These are phyloP conservation scores for Mortierella sp. DNA, from an alignment of 371 early-diverging fungal genomes.

Conservation along the genomic window DNA sequence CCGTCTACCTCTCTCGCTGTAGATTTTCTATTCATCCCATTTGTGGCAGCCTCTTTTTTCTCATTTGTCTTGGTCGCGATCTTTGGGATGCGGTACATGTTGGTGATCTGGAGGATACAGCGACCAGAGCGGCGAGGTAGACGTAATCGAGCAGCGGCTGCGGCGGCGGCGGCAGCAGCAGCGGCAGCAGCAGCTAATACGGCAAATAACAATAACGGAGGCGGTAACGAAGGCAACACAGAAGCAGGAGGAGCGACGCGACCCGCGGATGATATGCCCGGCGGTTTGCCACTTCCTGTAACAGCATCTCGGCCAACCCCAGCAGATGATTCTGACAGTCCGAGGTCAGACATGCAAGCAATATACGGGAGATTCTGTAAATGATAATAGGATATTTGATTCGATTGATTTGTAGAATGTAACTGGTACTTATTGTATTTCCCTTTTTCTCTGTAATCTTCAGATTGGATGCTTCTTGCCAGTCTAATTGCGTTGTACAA, in stretches of 20 bases:
- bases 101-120: slow-evolving; percentile 80
- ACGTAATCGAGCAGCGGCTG: slow-evolving; percentile 31
- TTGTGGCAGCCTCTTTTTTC: slow-evolving; percentile 77
- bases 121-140: slow-evolving; percentile 64
- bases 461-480: slow-evolving; percentile 69
- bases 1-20: not conserved
- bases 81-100: slow-evolving; percentile 80
- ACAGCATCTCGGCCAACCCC: slow-evolving; percentile 35
- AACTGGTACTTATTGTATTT: not conserved
- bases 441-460: not conserved
- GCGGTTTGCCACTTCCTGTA: slow-evolving; percentile 45
- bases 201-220: slow-evolving; percentile 3
- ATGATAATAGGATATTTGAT: not conserved
- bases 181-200: not conserved
- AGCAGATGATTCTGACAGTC: slow-evolving; percentile 36
- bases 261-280: slow-evolving; percentile 42
- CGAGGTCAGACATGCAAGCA: slow-evolving; percentile 57
- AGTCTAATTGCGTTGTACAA: slow-evolving; percentile 78
- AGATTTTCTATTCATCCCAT: slow-evolving; percentile 73
- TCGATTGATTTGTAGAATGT: not conserved
- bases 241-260: slow-evolving; percentile 5
- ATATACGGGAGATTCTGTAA: slow-evolving; percentile 72
- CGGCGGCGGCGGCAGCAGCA: slow-evolving; percentile 12
- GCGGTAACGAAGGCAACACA: not conserved
- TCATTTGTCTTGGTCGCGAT: slow-evolving; percentile 78